Base-by-base conservation (phyloP, 805 yeast species). In the Schwanniomyces occidentalis region DNA sequence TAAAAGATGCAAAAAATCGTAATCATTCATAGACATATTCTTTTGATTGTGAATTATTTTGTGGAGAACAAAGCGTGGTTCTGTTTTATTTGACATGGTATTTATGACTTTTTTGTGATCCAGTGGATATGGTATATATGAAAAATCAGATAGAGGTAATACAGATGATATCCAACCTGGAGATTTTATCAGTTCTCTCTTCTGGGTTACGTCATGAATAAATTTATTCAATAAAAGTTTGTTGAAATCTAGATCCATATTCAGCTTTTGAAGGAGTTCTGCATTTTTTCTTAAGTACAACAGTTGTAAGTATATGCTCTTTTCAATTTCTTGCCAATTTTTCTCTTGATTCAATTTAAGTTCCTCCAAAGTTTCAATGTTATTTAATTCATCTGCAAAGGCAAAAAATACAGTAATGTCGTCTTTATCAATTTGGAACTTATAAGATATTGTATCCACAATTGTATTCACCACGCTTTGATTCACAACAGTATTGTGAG, bases 381-480 rank as follows among this genome's bases (percentile, higher is more conserved):
- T 16, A 3, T 24, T 16, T 4, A 39, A 17, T n/a, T 24, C 22
- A 6, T 30, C 17, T 10, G 16, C 7, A 18, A 38, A 26, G 14
- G 23, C 16, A 10, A 33, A 20, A 16, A 45, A 41, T 8, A 31
- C 36, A 4, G 14, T 17, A 20, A 39, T 24, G 3, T 38, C 24
- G 7, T 25, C 28, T 35, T 31, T 14, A 15, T 33, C 22, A 4
- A 45, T 18, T 16, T 30, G 16, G 31, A 44, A 34, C 17, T 42
- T 46, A 35, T 46, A 46, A 27, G 42, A 42, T 10, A 56, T 32
- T 7, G 47, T 19, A 24, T 57, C 61, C 6, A 46, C 28, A 4
- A 58, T 39, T 10, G 54, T 42, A 14, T 34, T 19, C 14, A 35
- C 42, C 13, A 54, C 32, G 22, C 45, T 42, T 6, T 26, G 35